Conservation (phyloP, 768 basidiomycete genomes). For the Lyophyllum atratum region DNA sequence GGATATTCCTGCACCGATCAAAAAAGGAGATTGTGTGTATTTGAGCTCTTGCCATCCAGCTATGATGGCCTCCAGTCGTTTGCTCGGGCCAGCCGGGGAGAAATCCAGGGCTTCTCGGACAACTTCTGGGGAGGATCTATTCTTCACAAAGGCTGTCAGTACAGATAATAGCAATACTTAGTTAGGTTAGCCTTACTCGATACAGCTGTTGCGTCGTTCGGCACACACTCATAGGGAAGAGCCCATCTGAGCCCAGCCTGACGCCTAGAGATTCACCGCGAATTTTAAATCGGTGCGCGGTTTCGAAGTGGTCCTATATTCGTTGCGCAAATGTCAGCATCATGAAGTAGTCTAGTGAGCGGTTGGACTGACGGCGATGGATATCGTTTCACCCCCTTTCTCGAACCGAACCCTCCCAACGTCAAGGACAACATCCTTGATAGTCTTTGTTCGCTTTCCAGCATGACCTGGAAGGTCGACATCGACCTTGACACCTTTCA, state of each 20-base stretch:
- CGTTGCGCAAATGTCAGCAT: background rate
- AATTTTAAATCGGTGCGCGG: constrained; percentile 22
- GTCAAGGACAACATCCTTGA: constrained; percentile 28
- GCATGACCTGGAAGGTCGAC: constrained; percentile 20
- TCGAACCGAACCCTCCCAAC: constrained; percentile 29
- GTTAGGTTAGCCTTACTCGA: constrained; percentile 22
- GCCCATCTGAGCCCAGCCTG: constrained; percentile 23
- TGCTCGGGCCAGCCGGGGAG: constrained; percentile 24
- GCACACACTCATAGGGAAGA: constrained; percentile 30
- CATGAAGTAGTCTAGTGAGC: background rate
- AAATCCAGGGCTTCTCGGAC: constrained; percentile 30
- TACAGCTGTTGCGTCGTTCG: constrained; percentile 29
- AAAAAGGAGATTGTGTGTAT: constrained; percentile 38
- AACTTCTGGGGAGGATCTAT: constrained; percentile 29
- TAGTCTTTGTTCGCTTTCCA: constrained; percentile 23
- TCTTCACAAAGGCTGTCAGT: constrained; percentile 16
- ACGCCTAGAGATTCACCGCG: constrained; percentile 27
- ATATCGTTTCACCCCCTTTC: constrained; percentile 22
- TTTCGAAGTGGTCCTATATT: constrained; percentile 29
- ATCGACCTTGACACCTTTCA: constrained; percentile 30
- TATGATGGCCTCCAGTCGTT: constrained; percentile 23
- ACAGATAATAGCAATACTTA: background rate
- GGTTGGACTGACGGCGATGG: constrained; percentile 25
- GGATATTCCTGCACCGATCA: constrained; percentile 39
- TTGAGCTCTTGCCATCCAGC: constrained; percentile 36